Base-by-base conservation (phyloP, 2,329 filamentous ascomycete genomes). In the Cryphonectria japonica region DNA sequence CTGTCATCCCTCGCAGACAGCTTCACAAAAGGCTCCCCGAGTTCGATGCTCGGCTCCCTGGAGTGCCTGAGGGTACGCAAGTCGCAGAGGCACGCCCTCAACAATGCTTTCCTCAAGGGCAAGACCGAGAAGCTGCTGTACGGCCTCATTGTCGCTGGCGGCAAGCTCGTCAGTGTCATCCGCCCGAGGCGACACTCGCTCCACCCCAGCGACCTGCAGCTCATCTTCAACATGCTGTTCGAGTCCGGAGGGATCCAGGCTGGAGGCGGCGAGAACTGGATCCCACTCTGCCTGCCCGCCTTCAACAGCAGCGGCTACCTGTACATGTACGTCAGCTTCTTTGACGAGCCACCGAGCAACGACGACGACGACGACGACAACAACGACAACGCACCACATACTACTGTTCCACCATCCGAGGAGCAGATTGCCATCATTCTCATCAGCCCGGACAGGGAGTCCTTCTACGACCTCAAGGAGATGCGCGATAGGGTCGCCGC, bases 181-280 rank as follows among this genome's bases (percentile, higher is more conserved):
- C 88, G 96, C 52, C 97, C 97, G 7, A 95, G 97, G 76, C 93
- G 96, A 71, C 96, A 99, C 80, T 98, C 95, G 0, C 86, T 99
- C 2, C 97, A 99, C 76, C 96, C 97, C 0, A 95, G 95, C 74
- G 96, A 99, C 79, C 86, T 99, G 34, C 95, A 98, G 78, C 88
- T 99, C 62, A 95, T 99, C 72, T 99, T 99, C 86, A 98, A 98
- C 78, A 99, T 99, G 97, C 89, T 99, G 1, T 99, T 99, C 77
- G 95, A 97, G 82, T 96, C 95, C 2, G 93, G 94, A 65, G 92
- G 93, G 60, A 92, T 99, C 78, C 95, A 96, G 79, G 92, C 94
- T 29, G 95, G 93, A 7, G 94, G 87, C 54, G 96, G 95, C 41
- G 96, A 99, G 81, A 98, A 95, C 77, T 99, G 96, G 96, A 95